Conservation (phyloP, 352 stramenopile genomes). For the Phytophthora ohioensis region DNA sequence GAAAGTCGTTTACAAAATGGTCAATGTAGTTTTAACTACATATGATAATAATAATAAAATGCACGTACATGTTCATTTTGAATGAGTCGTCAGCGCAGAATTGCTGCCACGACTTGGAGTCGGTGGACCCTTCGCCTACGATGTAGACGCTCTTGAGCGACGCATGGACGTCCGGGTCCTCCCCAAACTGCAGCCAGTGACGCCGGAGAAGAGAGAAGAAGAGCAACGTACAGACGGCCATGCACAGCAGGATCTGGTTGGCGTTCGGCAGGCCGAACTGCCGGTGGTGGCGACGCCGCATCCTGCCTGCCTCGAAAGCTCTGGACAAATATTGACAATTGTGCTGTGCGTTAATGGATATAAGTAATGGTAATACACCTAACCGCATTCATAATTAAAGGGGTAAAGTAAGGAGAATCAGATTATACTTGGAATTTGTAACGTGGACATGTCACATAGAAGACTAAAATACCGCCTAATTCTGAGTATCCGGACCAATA, state of each 20-base stretch:
- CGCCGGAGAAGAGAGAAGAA: constrained; percentile 72
- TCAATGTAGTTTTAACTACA: neutral
- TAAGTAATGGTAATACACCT: constrained; percentile 9
- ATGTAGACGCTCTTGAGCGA: constrained; percentile 70
- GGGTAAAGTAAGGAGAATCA: constrained; percentile 7
- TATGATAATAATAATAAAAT: neutral
- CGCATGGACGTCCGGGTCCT: constrained; percentile 54
- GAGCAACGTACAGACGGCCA: constrained; percentile 60
- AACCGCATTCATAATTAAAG: neutral
- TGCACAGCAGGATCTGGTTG: constrained; percentile 84
- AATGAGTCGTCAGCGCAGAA: constrained; percentile 59
- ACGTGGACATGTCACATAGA: constrained; percentile 22
- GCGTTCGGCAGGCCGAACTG: constrained; percentile 84
- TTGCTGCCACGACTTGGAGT: constrained; percentile 56
- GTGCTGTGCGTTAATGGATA: constrained; percentile 19
- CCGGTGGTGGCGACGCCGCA: constrained; percentile 61
- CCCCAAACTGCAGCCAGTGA: constrained; percentile 67
- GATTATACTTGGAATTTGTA: constrained; percentile 18
- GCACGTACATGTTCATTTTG: constrained; percentile 27
- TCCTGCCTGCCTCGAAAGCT: constrained; percentile 6
- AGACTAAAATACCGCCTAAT: constrained; percentile 26
- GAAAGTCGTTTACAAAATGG: neutral
- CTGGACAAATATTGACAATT: constrained; percentile 13
- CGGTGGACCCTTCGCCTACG: constrained; percentile 39
- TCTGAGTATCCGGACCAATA: constrained; percentile 11